A percentile compares a stretch with the other conserved stretches of the same genome.
Conservation (phyloP, 441 rosid genomes). For the Mallotus japonicus region DNA sequence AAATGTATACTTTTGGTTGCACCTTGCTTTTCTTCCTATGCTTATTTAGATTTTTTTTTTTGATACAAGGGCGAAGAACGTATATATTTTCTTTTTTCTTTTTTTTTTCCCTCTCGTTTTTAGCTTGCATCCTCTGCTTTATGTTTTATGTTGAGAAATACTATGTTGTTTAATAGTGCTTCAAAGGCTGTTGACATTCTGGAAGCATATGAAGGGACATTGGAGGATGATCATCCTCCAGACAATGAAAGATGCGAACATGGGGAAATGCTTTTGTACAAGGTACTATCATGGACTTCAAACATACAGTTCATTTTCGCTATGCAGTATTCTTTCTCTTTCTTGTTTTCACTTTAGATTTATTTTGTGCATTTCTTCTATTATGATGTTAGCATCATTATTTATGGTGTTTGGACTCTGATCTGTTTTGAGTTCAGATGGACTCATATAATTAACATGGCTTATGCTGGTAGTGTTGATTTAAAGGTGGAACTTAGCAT, state of each 20-base stretch:
- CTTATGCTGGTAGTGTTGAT: not conserved
- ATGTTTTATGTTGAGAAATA: slow-evolving; percentile 13
- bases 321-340: slow-evolving; percentile 3
- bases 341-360: not conserved
- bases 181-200: slow-evolving; percentile 97
- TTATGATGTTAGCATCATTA: not conserved
- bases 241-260: slow-evolving; percentile 98
- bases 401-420: not conserved
- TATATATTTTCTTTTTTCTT: not conserved
- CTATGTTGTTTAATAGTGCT: slow-evolving; percentile 46
- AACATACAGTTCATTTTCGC: not conserved
- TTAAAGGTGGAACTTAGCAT: slow-evolving; percentile 6
- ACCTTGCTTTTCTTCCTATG: not conserved
- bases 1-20: not conserved
- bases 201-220: slow-evolving; percentile 99
- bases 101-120: not conserved
- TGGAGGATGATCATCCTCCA: slow-evolving; percentile 98
- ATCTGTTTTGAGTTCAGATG: not conserved
- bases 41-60: not conserved
- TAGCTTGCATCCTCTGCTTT: not conserved
- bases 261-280: slow-evolving; percentile 97
- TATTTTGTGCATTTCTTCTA: not conserved
- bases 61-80: not conserved
- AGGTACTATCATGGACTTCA: slow-evolving; percentile 49
- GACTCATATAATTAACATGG: not conserved